Evolutionary conservation across 306 rosid genomes (phyloP).

Genomic region (Amphicarpaea edgeworthii): DNA sequence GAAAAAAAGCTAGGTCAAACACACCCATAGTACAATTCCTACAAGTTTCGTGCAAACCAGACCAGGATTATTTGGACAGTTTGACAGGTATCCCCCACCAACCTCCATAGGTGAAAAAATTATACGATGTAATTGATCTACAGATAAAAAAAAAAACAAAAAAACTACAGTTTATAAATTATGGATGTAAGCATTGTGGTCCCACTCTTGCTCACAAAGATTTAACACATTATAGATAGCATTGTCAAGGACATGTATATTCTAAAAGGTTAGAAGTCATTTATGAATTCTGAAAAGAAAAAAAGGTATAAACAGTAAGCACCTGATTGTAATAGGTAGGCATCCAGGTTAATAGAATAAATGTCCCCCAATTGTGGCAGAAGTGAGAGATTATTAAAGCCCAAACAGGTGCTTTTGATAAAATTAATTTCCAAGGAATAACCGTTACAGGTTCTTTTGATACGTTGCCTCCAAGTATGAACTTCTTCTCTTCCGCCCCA

Average conservation of each 20-base stretch:
- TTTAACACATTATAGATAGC: slow-evolving; percentile 2
- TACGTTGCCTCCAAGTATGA: slow-evolving; percentile 70
- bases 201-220: slow-evolving; percentile 23
- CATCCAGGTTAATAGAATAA: slow-evolving; percentile 97
- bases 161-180: not conserved
- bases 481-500: slow-evolving; percentile 65
- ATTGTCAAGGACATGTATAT: not conserved
- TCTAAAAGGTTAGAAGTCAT: slow-evolving; percentile 4
- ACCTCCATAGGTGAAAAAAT: not conserved
- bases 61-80: slow-evolving; percentile 13
- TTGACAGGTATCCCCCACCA: not conserved
- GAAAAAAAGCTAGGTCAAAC: too few relatives aligned
- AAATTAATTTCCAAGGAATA: slow-evolving; percentile 93
- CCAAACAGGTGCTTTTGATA: slow-evolving; percentile 97
- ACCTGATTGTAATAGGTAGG: slow-evolving; percentile 99
- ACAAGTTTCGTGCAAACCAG: slow-evolving; percentile 12
- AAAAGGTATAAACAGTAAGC: slow-evolving; percentile 26
- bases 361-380: slow-evolving; percentile 98
- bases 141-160: not conserved
- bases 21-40: slow-evolving; percentile 14
- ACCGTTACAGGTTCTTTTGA: slow-evolving; percentile 82
- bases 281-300: not conserved
- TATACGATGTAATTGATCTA: not conserved
- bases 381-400: slow-evolving; percentile 93
- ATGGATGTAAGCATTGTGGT: not conserved